A percentile compares a stretch with the other conserved stretches of the same genome.
These are phyloP conservation scores for Entelexis paramagnoliae DNA, from an alignment of 1,139 yeast species.

Conservation along the genomic window DNA sequence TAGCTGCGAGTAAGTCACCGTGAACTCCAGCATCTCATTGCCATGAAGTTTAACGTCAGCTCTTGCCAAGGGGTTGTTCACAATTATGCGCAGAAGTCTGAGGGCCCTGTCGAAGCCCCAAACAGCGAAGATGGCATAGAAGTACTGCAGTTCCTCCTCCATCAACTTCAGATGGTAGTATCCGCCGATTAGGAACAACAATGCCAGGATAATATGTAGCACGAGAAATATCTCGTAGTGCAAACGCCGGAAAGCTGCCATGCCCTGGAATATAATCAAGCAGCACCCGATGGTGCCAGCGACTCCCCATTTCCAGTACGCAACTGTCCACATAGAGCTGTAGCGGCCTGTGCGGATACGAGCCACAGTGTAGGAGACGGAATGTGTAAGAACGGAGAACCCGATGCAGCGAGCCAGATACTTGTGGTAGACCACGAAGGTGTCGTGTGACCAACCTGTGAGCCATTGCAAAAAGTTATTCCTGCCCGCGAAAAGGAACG, in stretches of 20 bases:
- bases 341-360: slow-evolving; percentile 30
- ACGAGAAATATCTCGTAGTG: slow-evolving; percentile 39
- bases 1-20: slow-evolving; percentile 24
- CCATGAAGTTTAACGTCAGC: slow-evolving; percentile 10
- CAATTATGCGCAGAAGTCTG: slow-evolving; percentile 33
- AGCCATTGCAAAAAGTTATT: slow-evolving; percentile 47
- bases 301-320: slow-evolving; percentile 43
- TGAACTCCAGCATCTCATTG: slow-evolving; percentile 35
- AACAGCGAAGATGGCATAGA: slow-evolving; percentile 43
- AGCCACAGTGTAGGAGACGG: slow-evolving; percentile 21
- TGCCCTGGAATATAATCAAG: slow-evolving; percentile 34
- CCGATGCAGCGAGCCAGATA: slow-evolving; percentile 48
- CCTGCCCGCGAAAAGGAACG: slow-evolving; percentile 51
- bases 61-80: slow-evolving; percentile 18
- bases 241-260: slow-evolving; percentile 30
- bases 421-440: slow-evolving; percentile 49
- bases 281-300: slow-evolving; percentile 36
- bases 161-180: slow-evolving; percentile 47
- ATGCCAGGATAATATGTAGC: slow-evolving; percentile 43
- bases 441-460: slow-evolving; percentile 53
- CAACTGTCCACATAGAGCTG: slow-evolving; percentile 28
- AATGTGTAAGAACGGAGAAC: slow-evolving; percentile 35
- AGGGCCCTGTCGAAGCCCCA: slow-evolving; percentile 38
- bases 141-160: slow-evolving; percentile 40
- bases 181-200: slow-evolving; percentile 46